phyloP scores from a whole-genome alignment of 1,284 basidiomycete species.

The Butyriboletus appendiculatus region DNA sequence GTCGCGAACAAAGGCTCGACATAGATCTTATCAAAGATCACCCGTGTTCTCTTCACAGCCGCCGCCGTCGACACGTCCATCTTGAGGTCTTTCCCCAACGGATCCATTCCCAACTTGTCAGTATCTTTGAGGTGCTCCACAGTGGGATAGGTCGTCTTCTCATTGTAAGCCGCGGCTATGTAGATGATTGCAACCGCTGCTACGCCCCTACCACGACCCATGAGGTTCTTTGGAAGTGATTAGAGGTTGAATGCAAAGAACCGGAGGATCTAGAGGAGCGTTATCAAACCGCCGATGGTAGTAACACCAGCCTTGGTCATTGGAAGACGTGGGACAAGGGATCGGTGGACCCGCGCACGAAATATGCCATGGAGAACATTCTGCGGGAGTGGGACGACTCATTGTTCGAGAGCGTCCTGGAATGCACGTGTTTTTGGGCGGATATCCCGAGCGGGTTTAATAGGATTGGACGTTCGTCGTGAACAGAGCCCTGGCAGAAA shows the following conservation, averaged over 20 bases:
- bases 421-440: too few species aligned
- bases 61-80: too few species aligned
- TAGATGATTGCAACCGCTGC: slow-evolving; percentile 72
- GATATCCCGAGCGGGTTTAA: too few species aligned
- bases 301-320: slow-evolving; percentile 72
- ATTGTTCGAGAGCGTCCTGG: too few species aligned
- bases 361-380: slow-evolving; percentile 27
- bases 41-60: too few species aligned
- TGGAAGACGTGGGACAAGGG: slow-evolving; percentile 29
- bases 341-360: slow-evolving; percentile 48
- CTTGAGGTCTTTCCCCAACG: too few species aligned
- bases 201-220: slow-evolving; percentile 66
- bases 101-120: slow-evolving; percentile 17
- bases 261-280: slow-evolving; percentile 47
- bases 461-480: too few species aligned
- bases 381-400: background rate
- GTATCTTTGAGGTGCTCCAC: slow-evolving; percentile 46
- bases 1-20: too few species aligned
- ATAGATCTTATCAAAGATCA: too few species aligned
- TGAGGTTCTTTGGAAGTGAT: slow-evolving; percentile 48
- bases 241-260: slow-evolving; percentile 69
- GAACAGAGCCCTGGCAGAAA: too few species aligned
- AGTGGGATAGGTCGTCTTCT: slow-evolving; percentile 46
- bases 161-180: slow-evolving; percentile 67
- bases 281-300: slow-evolving; percentile 62